A percentile compares a stretch with the other conserved stretches of the same genome.
Conservation (phyloP, 139 green algal genomes). For the Picocystis salinarum region DNA sequence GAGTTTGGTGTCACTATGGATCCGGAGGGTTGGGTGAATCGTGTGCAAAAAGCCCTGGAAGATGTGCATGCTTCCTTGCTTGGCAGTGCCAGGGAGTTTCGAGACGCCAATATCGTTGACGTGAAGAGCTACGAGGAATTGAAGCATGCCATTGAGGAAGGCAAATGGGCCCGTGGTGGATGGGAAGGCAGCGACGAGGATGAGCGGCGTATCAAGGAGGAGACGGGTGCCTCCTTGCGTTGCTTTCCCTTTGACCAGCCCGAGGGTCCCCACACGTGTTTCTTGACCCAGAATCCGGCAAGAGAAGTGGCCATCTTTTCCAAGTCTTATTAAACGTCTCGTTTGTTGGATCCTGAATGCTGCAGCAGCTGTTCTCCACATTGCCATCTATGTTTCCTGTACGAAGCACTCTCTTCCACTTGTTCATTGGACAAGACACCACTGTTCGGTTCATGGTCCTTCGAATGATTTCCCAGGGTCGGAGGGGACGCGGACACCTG, state of each 20-base stretch:
- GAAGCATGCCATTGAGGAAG: slow-evolving; percentile 49
- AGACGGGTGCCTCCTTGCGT: slow-evolving; percentile 72
- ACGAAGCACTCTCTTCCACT: too few species aligned
- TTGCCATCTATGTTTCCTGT: too few species aligned
- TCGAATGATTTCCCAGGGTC: too few species aligned
- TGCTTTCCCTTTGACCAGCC: slow-evolving; percentile 94
- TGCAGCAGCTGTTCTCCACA: too few species aligned
- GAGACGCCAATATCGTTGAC: slow-evolving; percentile 89
- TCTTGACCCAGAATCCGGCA: slow-evolving; percentile 54
- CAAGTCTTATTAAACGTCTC: slow-evolving; percentile 86
- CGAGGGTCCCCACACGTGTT: slow-evolving; percentile 38
- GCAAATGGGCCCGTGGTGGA: slow-evolving; percentile 75
- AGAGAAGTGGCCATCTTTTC: slow-evolving; percentile 84
- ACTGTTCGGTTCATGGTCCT: too few species aligned
- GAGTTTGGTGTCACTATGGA: slow-evolving; percentile 64
- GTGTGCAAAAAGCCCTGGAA: slow-evolving; percentile 32
- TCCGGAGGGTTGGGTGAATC: slow-evolving; percentile 26
- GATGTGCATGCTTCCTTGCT: slow-evolving; percentile 42
- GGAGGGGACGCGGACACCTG: too few species aligned
- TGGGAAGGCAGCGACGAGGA: slow-evolving; percentile 69
- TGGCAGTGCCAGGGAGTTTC: slow-evolving; percentile 52
- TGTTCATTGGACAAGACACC: too few species aligned
- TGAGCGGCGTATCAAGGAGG: slow-evolving; percentile 80
- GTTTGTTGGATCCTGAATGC: too few species aligned
- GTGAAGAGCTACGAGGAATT: slow-evolving; percentile 80